A percentile compares a stretch with the other conserved stretches of the same genome.
Conservation (phyloP, 2,329 filamentous ascomycete genomes). For the Microdochium trichocladiopsis region DNA sequence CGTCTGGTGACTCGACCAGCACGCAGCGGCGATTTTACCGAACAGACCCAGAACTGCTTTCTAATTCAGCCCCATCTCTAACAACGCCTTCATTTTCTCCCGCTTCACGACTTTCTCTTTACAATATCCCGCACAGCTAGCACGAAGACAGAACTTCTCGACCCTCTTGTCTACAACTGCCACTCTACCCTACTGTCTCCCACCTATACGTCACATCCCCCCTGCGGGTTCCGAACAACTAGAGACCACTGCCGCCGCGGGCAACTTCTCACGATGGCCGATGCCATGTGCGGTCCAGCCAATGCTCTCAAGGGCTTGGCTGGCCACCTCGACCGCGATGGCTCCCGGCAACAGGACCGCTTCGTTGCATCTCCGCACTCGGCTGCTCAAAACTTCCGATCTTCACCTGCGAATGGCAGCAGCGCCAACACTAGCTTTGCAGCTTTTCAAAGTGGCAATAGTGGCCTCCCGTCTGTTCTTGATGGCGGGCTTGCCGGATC, state of each 20-base stretch:
- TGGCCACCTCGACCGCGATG: slow-evolving; percentile 61
- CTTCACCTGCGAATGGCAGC: slow-evolving; percentile 3
- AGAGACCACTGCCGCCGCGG: no score
- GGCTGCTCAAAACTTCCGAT: slow-evolving; percentile 11
- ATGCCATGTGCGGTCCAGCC: slow-evolving; percentile 61
- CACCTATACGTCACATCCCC: no score
- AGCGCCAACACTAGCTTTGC: slow-evolving; percentile 8
- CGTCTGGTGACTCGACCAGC: background rate
- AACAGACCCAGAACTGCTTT: no score
- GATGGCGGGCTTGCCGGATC: background rate
- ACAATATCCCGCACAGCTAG: no score
- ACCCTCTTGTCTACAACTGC: no score
- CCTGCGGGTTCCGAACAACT: no score
- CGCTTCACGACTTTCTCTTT: no score
- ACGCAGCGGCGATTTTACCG: no score
- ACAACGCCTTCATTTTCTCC: no score
- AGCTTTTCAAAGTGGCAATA: slow-evolving; percentile 8
- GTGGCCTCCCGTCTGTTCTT: slow-evolving; percentile 4
- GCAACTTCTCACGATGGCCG: slow-evolving; percentile 23
- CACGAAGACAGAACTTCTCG: no score
- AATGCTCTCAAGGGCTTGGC: slow-evolving; percentile 69
- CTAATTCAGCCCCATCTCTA: no score
- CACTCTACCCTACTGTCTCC: no score
- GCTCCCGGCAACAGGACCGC: slow-evolving; percentile 68
- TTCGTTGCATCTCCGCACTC: slow-evolving; percentile 20